A percentile compares a stretch with the other conserved stretches of the same genome.
These are phyloP conservation scores for Scedosporium aurantiacum DNA, from an alignment of 2,329 filamentous ascomycete species.

Conservation along the genomic window DNA sequence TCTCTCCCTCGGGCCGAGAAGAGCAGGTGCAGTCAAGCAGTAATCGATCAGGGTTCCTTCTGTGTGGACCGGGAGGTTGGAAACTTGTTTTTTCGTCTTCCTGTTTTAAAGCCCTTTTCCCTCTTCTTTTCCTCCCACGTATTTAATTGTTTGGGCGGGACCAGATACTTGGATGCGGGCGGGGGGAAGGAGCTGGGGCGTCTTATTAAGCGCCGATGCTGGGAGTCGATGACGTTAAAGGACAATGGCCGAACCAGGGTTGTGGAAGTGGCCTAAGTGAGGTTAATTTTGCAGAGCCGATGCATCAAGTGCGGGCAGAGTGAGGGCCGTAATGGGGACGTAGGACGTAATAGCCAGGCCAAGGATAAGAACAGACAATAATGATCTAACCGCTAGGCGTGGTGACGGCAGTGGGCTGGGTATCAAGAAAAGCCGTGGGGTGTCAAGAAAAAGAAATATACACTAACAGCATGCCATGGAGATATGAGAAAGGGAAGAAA, in stretches of 20 bases:
- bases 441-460: too few species aligned
- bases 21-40: not conserved
- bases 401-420: not conserved
- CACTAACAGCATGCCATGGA: too few species aligned
- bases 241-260: not conserved
- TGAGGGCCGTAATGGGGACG: not conserved
- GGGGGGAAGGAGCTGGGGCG: not conserved
- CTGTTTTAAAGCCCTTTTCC: not conserved
- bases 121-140: not conserved
- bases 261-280: not conserved
- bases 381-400: not conserved
- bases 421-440: not conserved
- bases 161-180: not conserved
- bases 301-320: not conserved
- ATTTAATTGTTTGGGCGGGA: not conserved
- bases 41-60: not conserved
- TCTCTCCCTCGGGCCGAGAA: not conserved
- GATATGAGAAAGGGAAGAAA: too few species aligned
- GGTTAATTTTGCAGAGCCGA: not conserved
- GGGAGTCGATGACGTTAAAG: not conserved
- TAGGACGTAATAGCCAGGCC: not conserved
- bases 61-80: not conserved
- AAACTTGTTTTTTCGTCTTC: not conserved
- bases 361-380: not conserved
- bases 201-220: not conserved